Conservation (phyloP, 2,329 filamentous ascomycete genomes). For the Penicillium sp. region DNA sequence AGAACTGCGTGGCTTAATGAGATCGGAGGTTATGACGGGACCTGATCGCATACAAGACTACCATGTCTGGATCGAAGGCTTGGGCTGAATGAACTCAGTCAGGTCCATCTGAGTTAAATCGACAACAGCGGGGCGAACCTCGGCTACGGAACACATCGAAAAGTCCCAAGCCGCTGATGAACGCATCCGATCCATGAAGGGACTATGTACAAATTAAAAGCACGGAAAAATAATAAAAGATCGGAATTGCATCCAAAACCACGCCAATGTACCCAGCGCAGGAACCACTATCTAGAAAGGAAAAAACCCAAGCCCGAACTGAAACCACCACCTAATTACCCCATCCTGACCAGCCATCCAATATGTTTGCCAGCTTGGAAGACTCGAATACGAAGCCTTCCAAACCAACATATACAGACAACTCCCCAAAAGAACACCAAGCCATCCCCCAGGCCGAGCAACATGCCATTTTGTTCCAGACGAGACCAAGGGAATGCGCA, state of each 20-base stretch:
- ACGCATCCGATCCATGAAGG: slow-evolving; percentile 3
- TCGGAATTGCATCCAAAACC: slow-evolving; percentile 15
- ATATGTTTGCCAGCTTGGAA: slow-evolving; percentile 3
- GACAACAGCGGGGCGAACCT: slow-evolving; percentile 5
- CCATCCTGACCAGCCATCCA: slow-evolving; percentile 7
- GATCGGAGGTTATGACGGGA: neutral
- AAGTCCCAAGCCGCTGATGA: neutral
- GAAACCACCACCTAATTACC: slow-evolving; percentile 16
- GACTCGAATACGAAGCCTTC: slow-evolving; percentile 5
- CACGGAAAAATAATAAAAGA: slow-evolving; percentile 5
- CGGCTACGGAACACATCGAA: slow-evolving; percentile 5
- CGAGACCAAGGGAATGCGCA: neutral
- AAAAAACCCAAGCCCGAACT: slow-evolving; percentile 11
- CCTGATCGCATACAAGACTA: neutral
- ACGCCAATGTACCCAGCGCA: slow-evolving; percentile 18
- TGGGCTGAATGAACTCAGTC: neutral
- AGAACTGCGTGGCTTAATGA: neutral
- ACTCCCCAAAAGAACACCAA: slow-evolving; percentile 3
- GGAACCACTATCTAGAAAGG: slow-evolving; percentile 13
- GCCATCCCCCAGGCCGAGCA: slow-evolving; percentile 1
- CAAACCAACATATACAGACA: slow-evolving; percentile 2
- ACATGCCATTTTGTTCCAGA: slow-evolving; percentile 2
- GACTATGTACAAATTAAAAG: slow-evolving; percentile 12
- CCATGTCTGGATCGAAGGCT: neutral
- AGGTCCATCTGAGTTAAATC: neutral